Percentiles rank a stretch among this genome's conserved stretches.
Conservation (phyloP, 2,329 filamentous ascomycete species). For the Epichloe sp. region DNA sequence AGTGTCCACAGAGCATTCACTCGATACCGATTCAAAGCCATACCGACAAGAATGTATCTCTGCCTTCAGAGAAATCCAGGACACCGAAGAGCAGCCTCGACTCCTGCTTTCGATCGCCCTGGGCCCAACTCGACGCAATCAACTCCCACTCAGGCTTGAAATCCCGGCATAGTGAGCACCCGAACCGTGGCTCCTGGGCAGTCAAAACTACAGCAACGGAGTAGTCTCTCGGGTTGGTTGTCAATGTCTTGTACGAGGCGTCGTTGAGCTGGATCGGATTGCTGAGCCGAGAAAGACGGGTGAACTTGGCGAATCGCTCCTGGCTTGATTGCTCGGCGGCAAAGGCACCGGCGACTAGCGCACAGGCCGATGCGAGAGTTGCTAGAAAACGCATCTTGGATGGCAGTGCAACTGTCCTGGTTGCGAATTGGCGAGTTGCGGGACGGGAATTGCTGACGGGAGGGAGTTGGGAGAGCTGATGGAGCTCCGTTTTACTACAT, state of each 20-base stretch:
- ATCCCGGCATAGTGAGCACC: constrained; percentile 74
- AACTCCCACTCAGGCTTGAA: constrained; percentile 94
- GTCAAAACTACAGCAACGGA: constrained; percentile 73
- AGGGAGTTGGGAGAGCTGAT: constrained; percentile 1
- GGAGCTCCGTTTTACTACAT: constrained; percentile 10
- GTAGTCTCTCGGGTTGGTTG: constrained; percentile 69
- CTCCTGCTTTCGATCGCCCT: constrained; percentile 64
- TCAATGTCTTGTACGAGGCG: constrained; percentile 60
- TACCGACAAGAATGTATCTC: constrained; percentile 77
- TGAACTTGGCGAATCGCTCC: constrained; percentile 60
- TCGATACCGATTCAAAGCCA: constrained; percentile 11
- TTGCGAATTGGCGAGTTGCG: constrained; percentile 6
- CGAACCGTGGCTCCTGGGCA: constrained; percentile 69
- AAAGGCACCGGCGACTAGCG: constrained; percentile 46
- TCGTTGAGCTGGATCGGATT: constrained; percentile 70
- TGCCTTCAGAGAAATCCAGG: constrained; percentile 78
- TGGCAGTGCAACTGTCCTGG: constrained; percentile 4
- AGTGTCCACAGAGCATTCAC: neutral
- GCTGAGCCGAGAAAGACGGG: constrained; percentile 50
- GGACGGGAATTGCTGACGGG: neutral
- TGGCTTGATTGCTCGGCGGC: constrained; percentile 50
- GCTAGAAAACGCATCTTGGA: constrained; percentile 56
- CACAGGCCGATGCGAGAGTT: constrained; percentile 47
- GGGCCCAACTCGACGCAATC: constrained; percentile 72
- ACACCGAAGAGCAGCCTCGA: constrained; percentile 68